Percentiles rank a stretch among this genome's conserved stretches.
phyloP scores from a whole-genome alignment of 352 stramenopile species.

The Phytopythium chamaehyphon region DNA sequence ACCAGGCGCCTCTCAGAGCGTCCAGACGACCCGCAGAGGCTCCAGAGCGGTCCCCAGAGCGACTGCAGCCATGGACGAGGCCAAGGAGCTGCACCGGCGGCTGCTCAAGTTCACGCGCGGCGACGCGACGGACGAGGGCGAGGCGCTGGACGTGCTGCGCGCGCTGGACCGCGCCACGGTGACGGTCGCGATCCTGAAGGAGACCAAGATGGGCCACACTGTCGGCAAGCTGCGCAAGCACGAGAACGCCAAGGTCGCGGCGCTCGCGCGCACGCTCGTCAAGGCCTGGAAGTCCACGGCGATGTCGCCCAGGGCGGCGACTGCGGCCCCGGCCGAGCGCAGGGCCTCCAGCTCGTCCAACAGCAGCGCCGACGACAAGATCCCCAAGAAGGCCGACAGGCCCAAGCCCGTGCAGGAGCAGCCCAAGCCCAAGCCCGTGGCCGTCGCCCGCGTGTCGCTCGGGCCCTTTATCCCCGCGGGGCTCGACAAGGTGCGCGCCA shows the following conservation, averaged over 20 bases:
- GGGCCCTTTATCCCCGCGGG: conserved; percentile 59
- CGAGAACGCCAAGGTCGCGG: conserved; percentile 77
- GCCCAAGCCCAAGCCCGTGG: conserved; percentile 16
- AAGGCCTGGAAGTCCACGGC: conserved; percentile 88
- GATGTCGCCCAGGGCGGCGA: conserved; percentile 42
- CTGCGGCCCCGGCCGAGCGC: conserved; percentile 13
- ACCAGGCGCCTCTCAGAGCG: neutral
- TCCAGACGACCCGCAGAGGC: no score
- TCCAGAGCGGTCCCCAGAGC: no score
- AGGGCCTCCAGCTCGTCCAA: conserved; percentile 15
- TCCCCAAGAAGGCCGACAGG: conserved; percentile 7
- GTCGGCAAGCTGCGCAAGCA: conserved; percentile 89
- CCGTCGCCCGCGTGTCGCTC: conserved; percentile 7
- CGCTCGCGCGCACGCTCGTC: conserved; percentile 68
- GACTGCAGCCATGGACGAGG: conserved; percentile 53
- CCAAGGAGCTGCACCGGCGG: conserved; percentile 59
- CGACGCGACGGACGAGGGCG: conserved; percentile 49
- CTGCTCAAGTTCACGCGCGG: conserved; percentile 71
- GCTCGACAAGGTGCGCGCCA: conserved; percentile 73
- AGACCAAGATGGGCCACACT: conserved; percentile 82
- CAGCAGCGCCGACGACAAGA: conserved; percentile 19
- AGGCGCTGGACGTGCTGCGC: conserved; percentile 60
- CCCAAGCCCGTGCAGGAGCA: conserved; percentile 23
- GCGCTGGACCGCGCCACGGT: conserved; percentile 51
- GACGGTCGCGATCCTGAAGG: conserved; percentile 72